phyloP scores from a whole-genome alignment of 805 yeast genomes.

The Cyberlindnera meyerae region DNA sequence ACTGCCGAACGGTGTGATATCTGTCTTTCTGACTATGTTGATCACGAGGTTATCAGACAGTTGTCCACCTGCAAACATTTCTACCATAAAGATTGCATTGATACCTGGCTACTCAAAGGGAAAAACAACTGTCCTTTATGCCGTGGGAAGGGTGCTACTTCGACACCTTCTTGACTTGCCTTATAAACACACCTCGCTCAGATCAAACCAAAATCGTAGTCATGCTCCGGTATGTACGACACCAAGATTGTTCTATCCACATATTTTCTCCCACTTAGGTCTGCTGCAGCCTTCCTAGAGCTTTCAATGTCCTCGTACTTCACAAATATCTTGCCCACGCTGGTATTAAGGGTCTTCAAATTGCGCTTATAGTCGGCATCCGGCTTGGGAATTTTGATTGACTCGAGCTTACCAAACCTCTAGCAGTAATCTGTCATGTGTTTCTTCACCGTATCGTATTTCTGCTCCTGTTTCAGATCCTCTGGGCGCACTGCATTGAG shows the following conservation, averaged over 20 bases:
- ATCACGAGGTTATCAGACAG: conserved; percentile 42
- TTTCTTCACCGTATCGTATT: conserved; percentile 42
- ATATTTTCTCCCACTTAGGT: conserved; percentile 60
- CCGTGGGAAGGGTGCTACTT: conserved; percentile 38
- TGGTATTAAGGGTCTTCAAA: conserved; percentile 42
- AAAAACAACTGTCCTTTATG: conserved; percentile 58
- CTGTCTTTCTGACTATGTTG: conserved; percentile 45
- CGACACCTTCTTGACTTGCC: background rate
- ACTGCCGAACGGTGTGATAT: conserved; percentile 40
- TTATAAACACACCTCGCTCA: background rate
- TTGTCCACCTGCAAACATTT: conserved; percentile 43
- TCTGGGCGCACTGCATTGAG: conserved; percentile 62
- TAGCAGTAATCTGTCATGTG: conserved; percentile 48
- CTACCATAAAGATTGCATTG: conserved; percentile 54
- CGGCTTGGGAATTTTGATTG: conserved; percentile 60
- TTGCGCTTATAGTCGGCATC: conserved; percentile 38
- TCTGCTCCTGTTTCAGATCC: conserved; percentile 50
- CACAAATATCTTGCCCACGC: conserved; percentile 69
- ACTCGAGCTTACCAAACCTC: conserved; percentile 46
- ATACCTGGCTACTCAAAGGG: conserved; percentile 50
- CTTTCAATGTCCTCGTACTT: conserved; percentile 49
- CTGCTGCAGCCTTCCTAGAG: conserved; percentile 51
- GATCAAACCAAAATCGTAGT: conserved; percentile 40
- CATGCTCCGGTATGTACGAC: conserved; percentile 54
- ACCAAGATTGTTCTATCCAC: conserved; percentile 67